These are phyloP conservation scores for Candida maesae DNA, from an alignment of 805 yeast species.

Conservation along the genomic window DNA sequence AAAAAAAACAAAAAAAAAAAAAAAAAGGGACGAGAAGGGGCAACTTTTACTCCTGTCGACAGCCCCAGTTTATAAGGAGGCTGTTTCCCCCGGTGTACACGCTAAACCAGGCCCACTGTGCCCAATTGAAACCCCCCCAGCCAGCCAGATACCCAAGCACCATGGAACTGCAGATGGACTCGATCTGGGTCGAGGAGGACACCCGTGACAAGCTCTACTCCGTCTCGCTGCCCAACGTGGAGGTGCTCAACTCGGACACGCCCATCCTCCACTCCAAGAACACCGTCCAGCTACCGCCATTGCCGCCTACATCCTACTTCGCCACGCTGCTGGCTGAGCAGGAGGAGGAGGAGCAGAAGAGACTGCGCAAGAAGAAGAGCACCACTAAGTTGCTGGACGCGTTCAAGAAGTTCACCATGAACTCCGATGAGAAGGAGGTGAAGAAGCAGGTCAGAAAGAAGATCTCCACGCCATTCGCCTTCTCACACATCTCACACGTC, in stretches of 20 bases:
- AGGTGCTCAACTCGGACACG: conserved; percentile 31
- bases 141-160: no score
- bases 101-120: no score
- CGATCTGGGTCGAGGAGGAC: conserved; percentile 42
- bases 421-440: conserved; percentile 10
- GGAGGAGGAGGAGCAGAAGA: conserved; percentile 11
- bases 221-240: conserved; percentile 28
- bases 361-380: conserved; percentile 15
- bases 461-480: conserved; percentile 37
- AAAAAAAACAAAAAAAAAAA: no score
- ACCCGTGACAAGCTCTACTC: conserved; percentile 28
- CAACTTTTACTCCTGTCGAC: no score
- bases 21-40: no score
- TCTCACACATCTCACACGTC: conserved; percentile 39
- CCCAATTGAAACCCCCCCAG: no score
- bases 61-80: no score
- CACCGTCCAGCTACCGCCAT: conserved; percentile 35
- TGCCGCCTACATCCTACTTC: conserved; percentile 28
- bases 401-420: conserved; percentile 27
- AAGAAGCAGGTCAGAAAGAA: conserved; percentile 15
- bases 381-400: conserved; percentile 25
- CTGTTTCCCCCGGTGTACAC: no score
- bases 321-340: conserved; percentile 6
- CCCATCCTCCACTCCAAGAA: conserved; percentile 32
- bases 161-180: conserved; percentile 30